Base-by-base conservation (phyloP, 148 eudicot genomes). In the Polygonum maritimum region DNA sequence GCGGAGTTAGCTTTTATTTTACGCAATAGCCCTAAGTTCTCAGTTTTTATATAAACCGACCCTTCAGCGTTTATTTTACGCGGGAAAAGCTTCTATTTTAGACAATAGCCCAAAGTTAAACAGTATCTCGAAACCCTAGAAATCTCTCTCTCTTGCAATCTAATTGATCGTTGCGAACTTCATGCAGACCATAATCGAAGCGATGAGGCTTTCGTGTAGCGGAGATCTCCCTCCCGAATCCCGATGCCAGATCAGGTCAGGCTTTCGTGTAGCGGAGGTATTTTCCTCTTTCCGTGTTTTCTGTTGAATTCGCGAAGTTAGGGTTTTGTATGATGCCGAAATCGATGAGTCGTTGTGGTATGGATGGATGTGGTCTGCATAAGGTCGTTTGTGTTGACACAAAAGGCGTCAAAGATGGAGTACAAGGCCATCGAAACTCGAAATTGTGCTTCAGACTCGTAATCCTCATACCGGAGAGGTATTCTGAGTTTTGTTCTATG, bases 401-500 rank as follows among this genome's bases (percentile, higher is more conserved):
- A 95, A 71, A 95, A 92, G 85, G 94, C 93, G 1, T 87, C 94
- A 1, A 95, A 95, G 80, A 92, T 90, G 97, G 99, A 95, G 83
- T 95, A 90, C 85, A 95, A 95, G 82, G 98, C 98, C 10, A 89
- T 95, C 80, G 99, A 95, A 26, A 26, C 31, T 26, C 31, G 31
- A 26, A 79, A 90, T 94, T 80, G 97, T 92, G 77, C 96, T 95
- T 80, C 99, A 95, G 87, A 95, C 98, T 39, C 85, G 92, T 71
- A 89, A 95, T 84, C 99, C 99, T 65, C 92, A 92, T 81, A 86
- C 94, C 16, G 98, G 99, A 81, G 97, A 95, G 99, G 99, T 95
- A 84, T 1, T 76, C 60, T 8, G 5, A 60, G 9, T 16, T 82
- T 21, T 35, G n/a, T 67, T 67, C 5, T 38, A 67, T n/a, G 7